Evolutionary conservation across 306 rosid species (phyloP).

Genomic region (Vicia faba): DNA sequence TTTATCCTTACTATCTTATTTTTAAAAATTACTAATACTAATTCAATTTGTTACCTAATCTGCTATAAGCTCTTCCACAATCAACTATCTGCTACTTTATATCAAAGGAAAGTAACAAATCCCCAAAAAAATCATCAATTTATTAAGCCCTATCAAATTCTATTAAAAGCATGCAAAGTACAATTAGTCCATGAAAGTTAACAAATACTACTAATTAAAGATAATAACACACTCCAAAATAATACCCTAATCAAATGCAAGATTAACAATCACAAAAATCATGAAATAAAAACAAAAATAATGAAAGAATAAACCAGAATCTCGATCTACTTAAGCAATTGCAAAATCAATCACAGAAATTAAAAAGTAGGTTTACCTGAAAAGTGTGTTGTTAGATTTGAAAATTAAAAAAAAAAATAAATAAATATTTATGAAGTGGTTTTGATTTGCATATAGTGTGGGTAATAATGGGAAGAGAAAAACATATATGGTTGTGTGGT

Average conservation of each 20-base stretch:
- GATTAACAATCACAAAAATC: conserved; percentile 15
- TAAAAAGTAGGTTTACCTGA: conserved; percentile 47
- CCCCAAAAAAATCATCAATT: too few species aligned
- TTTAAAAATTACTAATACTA: too few species aligned
- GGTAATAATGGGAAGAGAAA: not conserved
- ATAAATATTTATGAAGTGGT: not conserved
- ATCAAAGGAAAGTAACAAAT: too few species aligned
- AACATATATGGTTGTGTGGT: not conserved
- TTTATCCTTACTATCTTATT: too few species aligned
- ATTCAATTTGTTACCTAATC: too few species aligned
- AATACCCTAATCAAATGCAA: conserved; percentile 29
- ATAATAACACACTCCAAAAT: conserved; percentile 36
- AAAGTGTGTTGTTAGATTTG: conserved; percentile 44
- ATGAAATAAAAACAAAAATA: not conserved
- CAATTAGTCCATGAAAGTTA: conserved; percentile 41
- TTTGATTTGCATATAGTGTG: not conserved
- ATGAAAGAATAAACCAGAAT: not conserved
- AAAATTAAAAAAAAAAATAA: not conserved
- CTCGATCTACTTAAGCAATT: conserved; percentile 47
- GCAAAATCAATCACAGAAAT: conserved; percentile 43
- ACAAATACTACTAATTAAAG: not conserved
- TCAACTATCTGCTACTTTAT: too few species aligned
- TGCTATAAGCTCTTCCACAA: too few species aligned
- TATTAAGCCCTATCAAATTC: not conserved
- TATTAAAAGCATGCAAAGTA: conserved; percentile 39